Percentiles rank a stretch among this genome's conserved stretches.
phyloP scores from a whole-genome alignment of 768 basidiomycete species.

The Coprinopsis sp. region DNA sequence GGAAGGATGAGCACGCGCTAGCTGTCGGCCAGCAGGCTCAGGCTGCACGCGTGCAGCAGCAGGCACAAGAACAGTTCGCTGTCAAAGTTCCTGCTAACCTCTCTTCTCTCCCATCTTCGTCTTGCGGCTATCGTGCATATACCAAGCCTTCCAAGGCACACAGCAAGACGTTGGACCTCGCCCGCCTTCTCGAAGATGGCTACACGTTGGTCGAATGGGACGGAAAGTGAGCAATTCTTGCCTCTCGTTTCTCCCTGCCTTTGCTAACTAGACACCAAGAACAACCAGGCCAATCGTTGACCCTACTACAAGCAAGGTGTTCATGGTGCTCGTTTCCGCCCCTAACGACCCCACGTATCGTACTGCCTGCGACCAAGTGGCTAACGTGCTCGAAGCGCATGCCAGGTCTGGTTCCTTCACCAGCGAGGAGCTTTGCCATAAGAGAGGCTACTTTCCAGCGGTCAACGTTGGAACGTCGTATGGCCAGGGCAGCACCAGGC shows the following conservation, averaged over 20 bases:
- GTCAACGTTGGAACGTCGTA: background rate
- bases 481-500: background rate
- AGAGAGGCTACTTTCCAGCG: background rate
- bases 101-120: background rate
- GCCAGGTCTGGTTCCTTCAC: background rate
- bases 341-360: background rate
- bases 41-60: background rate
- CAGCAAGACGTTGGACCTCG: background rate
- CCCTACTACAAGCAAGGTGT: background rate
- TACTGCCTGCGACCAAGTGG: background rate
- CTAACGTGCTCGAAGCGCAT: background rate
- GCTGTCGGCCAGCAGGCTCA: too few relatives aligned
- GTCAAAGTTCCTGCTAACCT: background rate
- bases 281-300: background rate
- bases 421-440: background rate
- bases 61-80: background rate
- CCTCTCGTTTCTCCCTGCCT: background rate
- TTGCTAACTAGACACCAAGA: background rate
- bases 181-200: background rate
- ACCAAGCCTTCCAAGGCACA: background rate
- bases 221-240: background rate
- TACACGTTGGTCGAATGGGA: background rate
- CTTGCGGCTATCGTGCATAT: background rate
- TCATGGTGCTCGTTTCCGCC: background rate
- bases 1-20: too few relatives aligned